Evolutionary conservation across 306 rosid species (phyloP).

Genomic region (Vigna angularis): DNA sequence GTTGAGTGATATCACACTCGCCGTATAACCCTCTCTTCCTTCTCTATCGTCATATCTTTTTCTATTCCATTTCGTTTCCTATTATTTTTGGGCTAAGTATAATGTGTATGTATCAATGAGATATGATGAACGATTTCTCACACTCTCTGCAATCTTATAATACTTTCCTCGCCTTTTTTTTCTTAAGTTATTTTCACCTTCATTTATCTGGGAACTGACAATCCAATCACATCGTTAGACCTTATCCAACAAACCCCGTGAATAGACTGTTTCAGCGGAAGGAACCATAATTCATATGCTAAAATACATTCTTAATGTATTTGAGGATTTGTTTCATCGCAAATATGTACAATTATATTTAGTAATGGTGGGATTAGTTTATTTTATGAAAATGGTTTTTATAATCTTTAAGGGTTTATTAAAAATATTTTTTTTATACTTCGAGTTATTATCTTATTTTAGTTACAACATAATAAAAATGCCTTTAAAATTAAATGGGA

Average conservation of each 20-base stretch:
- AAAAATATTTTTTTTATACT: no score
- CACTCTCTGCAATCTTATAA: slow-evolving; percentile 34
- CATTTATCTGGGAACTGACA: not conserved
- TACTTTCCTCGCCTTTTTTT: not conserved
- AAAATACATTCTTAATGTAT: no score
- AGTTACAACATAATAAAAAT: no score
- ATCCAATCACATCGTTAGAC: no score
- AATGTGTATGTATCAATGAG: not conserved
- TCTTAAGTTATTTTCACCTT: not conserved
- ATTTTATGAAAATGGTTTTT: no score
- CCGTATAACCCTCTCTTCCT: slow-evolving; percentile 36
- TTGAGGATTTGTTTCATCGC: not conserved
- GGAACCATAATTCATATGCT: no score
- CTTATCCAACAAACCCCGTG: no score
- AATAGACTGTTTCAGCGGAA: no score
- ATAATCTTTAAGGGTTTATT: no score
- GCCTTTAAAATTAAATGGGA: not conserved
- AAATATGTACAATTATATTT: not conserved
- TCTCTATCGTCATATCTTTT: not conserved
- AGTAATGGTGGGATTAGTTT: no score
- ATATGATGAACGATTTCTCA: not conserved
- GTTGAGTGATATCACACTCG: slow-evolving; percentile 67
- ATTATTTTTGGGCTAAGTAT: slow-evolving; percentile 26
- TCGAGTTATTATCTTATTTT: no score
- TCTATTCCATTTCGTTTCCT: slow-evolving; percentile 9